Conservation (phyloP, 805 yeast genomes). For the Saturnispora sekii region DNA sequence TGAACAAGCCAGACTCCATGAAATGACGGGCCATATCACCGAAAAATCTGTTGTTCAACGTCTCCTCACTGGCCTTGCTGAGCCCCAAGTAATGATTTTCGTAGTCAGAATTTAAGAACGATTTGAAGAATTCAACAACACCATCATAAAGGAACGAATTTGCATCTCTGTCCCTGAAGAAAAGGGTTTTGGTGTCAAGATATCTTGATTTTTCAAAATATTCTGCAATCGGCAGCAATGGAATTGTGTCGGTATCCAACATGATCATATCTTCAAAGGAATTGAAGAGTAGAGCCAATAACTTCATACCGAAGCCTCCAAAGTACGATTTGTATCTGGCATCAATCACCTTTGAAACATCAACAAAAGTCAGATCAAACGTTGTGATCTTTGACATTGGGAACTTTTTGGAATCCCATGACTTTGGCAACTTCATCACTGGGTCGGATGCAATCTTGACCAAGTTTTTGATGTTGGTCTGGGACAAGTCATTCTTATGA, state of each 20-base stretch:
- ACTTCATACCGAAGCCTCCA: conserved; percentile 32
- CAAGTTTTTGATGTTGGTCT: conserved; percentile 26
- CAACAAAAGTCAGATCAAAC: conserved; percentile 26
- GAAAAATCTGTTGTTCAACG: conserved; percentile 32
- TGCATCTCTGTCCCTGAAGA: conserved; percentile 42
- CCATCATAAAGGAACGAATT: conserved; percentile 31
- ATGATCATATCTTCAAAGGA: conserved; percentile 47
- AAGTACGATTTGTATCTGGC: conserved; percentile 20
- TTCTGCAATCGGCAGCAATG: conserved; percentile 27
- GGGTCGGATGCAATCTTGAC: conserved; percentile 29
- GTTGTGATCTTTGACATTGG: conserved; percentile 12
- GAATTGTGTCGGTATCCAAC: conserved; percentile 44
- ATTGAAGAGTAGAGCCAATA: conserved; percentile 48
- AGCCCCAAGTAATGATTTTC: conserved; percentile 32
- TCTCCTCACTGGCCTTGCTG: conserved; percentile 28
- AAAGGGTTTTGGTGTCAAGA: conserved; percentile 30
- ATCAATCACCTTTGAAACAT: conserved; percentile 23
- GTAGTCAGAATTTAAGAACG: conserved; percentile 36
- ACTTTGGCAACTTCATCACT: conserved; percentile 21
- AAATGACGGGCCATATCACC: conserved; percentile 33
- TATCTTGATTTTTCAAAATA: conserved; percentile 32
- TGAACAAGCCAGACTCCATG: conserved; percentile 41
- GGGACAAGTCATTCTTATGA: conserved; percentile 30
- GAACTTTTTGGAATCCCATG: conserved; percentile 16
- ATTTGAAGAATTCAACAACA: conserved; percentile 34